A percentile compares a stretch with the other conserved stretches of the same genome.
phyloP scores from a whole-genome alignment of 306 rosid species.

The Fagus crenata region DNA sequence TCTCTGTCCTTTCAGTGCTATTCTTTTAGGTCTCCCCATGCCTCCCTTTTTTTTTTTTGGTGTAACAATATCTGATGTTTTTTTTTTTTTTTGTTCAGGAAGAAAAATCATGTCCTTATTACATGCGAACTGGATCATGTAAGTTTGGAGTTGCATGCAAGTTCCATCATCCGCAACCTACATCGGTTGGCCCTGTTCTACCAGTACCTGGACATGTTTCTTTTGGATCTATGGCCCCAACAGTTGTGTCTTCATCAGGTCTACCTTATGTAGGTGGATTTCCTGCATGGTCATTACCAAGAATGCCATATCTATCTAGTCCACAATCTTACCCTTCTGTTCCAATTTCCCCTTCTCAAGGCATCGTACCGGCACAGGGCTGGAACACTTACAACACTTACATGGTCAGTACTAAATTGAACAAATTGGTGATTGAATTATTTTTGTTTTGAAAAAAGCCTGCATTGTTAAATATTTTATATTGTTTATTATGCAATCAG shows the following conservation, averaged over 20 bases:
- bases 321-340: constrained; percentile 70
- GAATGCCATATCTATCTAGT: constrained; percentile 69
- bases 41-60: no score
- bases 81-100: constrained; percentile 48
- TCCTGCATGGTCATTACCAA: constrained; percentile 68
- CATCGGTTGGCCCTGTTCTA: constrained; percentile 46
- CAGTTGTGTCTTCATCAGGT: constrained; percentile 59
- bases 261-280: constrained; percentile 61
- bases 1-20: constrained; percentile 5
- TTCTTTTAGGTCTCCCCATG: no score
- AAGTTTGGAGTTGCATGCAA: constrained; percentile 96
- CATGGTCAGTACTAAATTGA: constrained; percentile 55
- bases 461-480: not conserved
- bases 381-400: constrained; percentile 87
- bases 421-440: not conserved
- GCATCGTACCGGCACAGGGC: constrained; percentile 58
- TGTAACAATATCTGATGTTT: not conserved
- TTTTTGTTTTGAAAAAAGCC: not conserved
- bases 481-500: no score
- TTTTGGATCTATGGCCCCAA: constrained; percentile 46
- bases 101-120: constrained; percentile 82
- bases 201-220: constrained; percentile 53
- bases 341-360: constrained; percentile 67
- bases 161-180: constrained; percentile 85
- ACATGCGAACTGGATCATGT: constrained; percentile 82